A percentile compares a stretch with the other conserved stretches of the same genome.
Evolutionary conservation across 768 basidiomycete species (phyloP).

Genomic region (Clitopilus passeckerianus): DNA sequence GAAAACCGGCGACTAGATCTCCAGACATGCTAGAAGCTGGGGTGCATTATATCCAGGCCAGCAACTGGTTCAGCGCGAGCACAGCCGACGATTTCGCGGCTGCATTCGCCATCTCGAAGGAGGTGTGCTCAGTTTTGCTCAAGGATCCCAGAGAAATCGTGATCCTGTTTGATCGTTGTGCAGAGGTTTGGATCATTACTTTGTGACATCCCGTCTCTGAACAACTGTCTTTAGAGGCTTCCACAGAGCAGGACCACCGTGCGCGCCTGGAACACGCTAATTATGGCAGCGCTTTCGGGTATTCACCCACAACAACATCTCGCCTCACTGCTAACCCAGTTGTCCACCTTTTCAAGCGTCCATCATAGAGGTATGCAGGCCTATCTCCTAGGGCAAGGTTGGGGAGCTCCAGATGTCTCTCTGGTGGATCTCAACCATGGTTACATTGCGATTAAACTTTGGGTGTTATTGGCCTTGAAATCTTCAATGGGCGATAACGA

Average conservation of each 20-base stretch:
- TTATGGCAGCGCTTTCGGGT: constrained; percentile 41
- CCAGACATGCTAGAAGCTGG: constrained; percentile 42
- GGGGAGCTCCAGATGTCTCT: constrained; percentile 31
- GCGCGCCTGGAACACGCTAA: constrained; percentile 63
- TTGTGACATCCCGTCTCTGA: background rate
- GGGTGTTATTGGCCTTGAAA: constrained; percentile 56
- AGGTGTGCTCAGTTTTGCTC: constrained; percentile 26
- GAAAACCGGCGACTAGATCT: background rate
- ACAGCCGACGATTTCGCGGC: constrained; percentile 50
- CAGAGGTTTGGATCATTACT: constrained; percentile 20
- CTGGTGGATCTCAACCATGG: constrained; percentile 64
- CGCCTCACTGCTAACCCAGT: constrained; percentile 36
- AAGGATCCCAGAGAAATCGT: constrained; percentile 36
- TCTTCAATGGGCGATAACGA: constrained; percentile 19
- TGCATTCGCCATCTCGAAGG: constrained; percentile 43
- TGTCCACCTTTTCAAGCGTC: constrained; percentile 41
- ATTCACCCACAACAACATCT: background rate
- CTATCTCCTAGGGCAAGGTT: constrained; percentile 29
- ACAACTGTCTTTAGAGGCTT: constrained; percentile 23
- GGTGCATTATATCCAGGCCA: constrained; percentile 47
- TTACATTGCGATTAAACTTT: constrained; percentile 64
- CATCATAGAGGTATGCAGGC: constrained; percentile 42
- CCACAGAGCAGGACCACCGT: constrained; percentile 31
- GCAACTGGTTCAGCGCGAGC: constrained; percentile 38
- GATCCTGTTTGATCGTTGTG: constrained; percentile 28